These are phyloP conservation scores for Exophiala dermatitidis DNA, from an alignment of 2,329 filamentous ascomycete species.

Conservation along the genomic window DNA sequence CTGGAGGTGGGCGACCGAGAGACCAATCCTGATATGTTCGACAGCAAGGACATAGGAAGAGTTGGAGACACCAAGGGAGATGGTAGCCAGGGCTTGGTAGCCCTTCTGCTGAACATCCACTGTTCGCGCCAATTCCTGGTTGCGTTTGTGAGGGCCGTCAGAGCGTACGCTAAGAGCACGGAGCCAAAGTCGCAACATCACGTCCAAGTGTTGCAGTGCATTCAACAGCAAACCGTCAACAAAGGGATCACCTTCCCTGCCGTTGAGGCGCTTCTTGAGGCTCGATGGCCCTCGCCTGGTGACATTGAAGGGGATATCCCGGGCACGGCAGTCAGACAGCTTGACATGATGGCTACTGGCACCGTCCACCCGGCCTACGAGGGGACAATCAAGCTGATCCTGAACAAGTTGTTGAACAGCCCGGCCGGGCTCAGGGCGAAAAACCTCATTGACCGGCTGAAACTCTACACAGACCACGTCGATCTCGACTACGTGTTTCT, in stretches of 20 bases:
- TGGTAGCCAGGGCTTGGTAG: conserved; percentile 34
- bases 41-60: conserved; percentile 9
- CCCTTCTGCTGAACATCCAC: conserved; percentile 61
- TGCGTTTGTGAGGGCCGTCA: conserved; percentile 43
- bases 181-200: conserved; percentile 53
- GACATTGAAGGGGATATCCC: conserved; percentile 22
- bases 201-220: conserved; percentile 46
- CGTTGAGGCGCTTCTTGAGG: conserved; percentile 23
- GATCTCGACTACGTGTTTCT: conserved; percentile 23
- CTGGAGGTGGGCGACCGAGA: conserved; percentile 37
- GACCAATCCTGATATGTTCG: conserved; percentile 25
- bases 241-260: conserved; percentile 23
- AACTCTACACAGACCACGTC: conserved; percentile 43
- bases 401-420: conserved; percentile 58
- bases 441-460: conserved; percentile 55
- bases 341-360: conserved; percentile 27
- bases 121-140: conserved; percentile 63
- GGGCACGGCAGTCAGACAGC: conserved; percentile 18
- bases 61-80: conserved; percentile 21
- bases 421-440: conserved; percentile 59
- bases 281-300: conserved; percentile 27
- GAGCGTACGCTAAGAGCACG: conserved; percentile 30
- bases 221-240: conserved; percentile 29
- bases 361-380: conserved; percentile 21
- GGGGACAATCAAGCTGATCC: conserved; percentile 55